Conservation (phyloP, 2,329 filamentous ascomycete genomes). For the Lasiodiplodia hormozganensis region DNA sequence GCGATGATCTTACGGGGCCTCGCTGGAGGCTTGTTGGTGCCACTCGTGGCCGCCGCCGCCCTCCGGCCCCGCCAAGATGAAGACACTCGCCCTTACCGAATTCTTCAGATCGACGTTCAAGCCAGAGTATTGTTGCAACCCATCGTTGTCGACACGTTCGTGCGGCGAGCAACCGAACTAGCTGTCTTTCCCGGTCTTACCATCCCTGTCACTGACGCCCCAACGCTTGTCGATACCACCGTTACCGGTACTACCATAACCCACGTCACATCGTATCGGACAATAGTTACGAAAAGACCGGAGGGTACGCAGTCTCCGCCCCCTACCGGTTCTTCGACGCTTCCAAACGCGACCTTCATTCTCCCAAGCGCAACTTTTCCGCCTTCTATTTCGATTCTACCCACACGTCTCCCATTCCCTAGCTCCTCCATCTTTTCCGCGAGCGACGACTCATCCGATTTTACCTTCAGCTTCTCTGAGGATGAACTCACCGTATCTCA, state of each 20-base stretch:
- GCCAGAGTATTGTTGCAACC: neutral
- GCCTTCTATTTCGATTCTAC: neutral
- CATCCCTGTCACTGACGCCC: neutral
- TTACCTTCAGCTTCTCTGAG: neutral
- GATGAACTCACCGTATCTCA: neutral
- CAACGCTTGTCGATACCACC: neutral
- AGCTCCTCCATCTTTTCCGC: neutral
- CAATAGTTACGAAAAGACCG: neutral
- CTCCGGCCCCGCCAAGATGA: constrained; percentile 2
- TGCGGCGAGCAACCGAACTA: neutral
- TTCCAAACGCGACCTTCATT: neutral
- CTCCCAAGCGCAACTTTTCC: neutral
- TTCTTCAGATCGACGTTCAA: neutral
- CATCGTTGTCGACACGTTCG: neutral
- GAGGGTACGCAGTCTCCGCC: neutral
- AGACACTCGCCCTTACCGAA: neutral
- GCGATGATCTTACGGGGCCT: constrained; percentile 6
- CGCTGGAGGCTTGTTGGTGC: constrained; percentile 13
- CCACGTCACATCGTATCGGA: neutral
- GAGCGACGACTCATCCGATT: neutral
- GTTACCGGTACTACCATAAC: neutral
- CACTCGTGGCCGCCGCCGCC: constrained; percentile 1
- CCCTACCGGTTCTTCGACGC: neutral
- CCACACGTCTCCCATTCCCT: neutral
- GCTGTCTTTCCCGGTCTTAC: neutral